Evolutionary conservation across 2,329 filamentous ascomycete species (phyloP), one percentile per base, ranked within the genome.

Genomic region (Cordyceps tenuipes): DNA sequence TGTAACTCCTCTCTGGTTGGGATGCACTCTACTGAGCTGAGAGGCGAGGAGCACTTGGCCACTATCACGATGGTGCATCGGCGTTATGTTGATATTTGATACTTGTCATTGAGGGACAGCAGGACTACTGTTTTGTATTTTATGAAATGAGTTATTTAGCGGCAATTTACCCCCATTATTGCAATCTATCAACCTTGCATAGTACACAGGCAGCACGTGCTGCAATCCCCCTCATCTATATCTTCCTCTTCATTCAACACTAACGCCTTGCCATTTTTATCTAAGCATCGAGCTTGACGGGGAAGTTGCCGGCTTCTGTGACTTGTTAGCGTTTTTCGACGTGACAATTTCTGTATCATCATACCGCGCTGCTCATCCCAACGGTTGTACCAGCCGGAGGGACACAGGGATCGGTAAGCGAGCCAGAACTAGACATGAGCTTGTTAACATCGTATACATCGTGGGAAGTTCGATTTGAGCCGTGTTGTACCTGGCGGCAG

Each of bases 351-450:
- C 23, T 36, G 26, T 15, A 48, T 64, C 59, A 79, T 12, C 88
- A 73, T 81, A 95, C 91, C 90, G 78, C 94, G 89, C 83, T 97
- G 94, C 72, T 94, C 90, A 74, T 99, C 93, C 94, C 94, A 99
- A 79, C 94, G 86, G 77, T 87, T 79, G 74, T 89, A 88, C 94
- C 94, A 99, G 72, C 86, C 84, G 76, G 89, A 94, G 70, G 95
- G 94, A 88, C 95, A 99, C 67, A 99, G 87, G 68, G 94, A 97
- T 77, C 90, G 88, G 84, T 96, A 99, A 70, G 94, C 91, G 71
- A 95, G 85, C 83, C 86, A 91, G 84, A 99, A 99, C 93, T 99
- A 13, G 48, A 44, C n/a, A 9, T 39, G n/a, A 46, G 13, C 17
- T 8, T 56, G 41, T 46, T 55, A 51, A 29, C 9, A 52, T 46